Conservation (phyloP, 2,329 filamentous ascomycete genomes). For the Sporothrix protearum region DNA sequence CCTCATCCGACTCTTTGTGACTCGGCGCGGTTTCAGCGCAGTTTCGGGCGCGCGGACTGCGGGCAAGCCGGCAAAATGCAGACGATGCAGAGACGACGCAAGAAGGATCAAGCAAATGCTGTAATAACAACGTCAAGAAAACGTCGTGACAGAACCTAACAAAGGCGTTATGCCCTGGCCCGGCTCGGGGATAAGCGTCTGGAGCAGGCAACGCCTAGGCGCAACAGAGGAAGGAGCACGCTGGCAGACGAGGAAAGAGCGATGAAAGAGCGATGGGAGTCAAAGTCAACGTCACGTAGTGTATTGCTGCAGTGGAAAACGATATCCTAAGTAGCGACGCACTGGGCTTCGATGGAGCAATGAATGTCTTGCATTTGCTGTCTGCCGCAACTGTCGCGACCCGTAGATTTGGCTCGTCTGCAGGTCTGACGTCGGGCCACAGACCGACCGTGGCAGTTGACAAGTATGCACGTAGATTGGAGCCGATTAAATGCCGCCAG, state of each 20-base stretch:
- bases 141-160: background rate
- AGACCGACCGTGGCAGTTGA: background rate
- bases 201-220: too few relatives aligned
- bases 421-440: background rate
- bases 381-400: background rate
- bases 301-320: too few relatives aligned
- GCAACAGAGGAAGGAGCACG: background rate
- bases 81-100: background rate
- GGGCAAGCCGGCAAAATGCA: conserved; percentile 18
- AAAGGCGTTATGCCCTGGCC: background rate
- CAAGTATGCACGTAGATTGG: background rate
- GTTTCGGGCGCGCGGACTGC: conserved; percentile 31
- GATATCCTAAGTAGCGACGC: too few relatives aligned
- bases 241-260: background rate
- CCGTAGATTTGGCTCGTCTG: background rate
- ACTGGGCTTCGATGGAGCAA: too few relatives aligned
- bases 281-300: background rate
- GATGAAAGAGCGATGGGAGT: background rate
- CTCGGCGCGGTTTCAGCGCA: conserved; percentile 30
- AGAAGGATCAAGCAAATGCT: background rate
- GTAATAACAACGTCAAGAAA: background rate
- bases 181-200: too few relatives aligned
- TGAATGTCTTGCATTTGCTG: too few relatives aligned
- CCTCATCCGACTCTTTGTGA: conserved; percentile 19
- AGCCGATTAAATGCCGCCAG: background rate